These are phyloP conservation scores for Panaeolus papilionaceus DNA, from an alignment of 768 basidiomycete species.

Conservation along the genomic window DNA sequence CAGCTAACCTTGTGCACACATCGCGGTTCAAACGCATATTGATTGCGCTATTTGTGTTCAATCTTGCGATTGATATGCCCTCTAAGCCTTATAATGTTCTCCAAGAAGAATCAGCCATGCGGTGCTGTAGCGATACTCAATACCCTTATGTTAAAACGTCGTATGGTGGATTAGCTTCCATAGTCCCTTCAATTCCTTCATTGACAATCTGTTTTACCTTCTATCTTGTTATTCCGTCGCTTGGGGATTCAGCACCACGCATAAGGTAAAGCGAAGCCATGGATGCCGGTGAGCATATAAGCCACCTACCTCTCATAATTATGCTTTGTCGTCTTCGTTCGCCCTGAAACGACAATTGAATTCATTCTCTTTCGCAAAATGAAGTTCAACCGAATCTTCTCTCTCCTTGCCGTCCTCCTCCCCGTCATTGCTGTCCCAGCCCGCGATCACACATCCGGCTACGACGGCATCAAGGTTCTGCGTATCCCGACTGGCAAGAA, in stretches of 20 bases:
- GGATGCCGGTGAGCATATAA: neutral
- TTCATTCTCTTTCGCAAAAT: neutral
- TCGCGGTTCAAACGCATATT: neutral
- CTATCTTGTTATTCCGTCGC: neutral
- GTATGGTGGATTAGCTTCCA: conserved; percentile 11
- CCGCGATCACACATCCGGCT: conserved; percentile 6
- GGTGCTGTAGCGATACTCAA: neutral
- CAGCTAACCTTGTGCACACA: neutral
- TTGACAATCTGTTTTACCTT: neutral
- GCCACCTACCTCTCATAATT: neutral
- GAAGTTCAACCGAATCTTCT: conserved; percentile 10
- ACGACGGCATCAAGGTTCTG: conserved; percentile 16
- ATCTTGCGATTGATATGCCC: conserved; percentile 1
- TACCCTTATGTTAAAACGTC: neutral
- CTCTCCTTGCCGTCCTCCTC: conserved; percentile 1
- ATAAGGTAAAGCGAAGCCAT: neutral
- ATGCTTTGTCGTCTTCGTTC: neutral
- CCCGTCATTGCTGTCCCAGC: neutral
- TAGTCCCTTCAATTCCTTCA: neutral
- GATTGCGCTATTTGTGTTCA: neutral
- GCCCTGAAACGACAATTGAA: neutral
- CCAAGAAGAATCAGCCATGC: conserved; percentile 6
- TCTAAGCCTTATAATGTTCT: neutral
- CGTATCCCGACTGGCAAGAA: conserved; percentile 15
- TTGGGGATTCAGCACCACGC: neutral